Conservation (phyloP, 75 land plant genomes). For the Pinus taeda region DNA sequence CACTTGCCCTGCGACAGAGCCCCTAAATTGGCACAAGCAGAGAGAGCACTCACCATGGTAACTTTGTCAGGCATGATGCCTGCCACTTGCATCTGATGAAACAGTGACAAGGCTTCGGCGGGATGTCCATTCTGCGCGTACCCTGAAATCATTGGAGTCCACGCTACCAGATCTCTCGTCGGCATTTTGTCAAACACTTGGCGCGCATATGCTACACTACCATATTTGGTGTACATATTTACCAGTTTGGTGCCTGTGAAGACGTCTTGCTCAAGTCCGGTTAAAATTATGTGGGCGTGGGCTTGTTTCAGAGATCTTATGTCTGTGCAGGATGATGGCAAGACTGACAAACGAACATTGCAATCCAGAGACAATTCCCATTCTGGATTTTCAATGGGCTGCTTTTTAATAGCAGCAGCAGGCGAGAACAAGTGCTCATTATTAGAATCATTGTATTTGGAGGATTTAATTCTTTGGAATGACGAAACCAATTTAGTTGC, state of each 20-base stretch:
- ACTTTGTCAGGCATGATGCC: conserved; percentile 14
- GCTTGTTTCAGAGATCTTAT: conserved; percentile 28
- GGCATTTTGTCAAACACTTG: conserved; percentile 31
- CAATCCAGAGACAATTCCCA: too few relatives aligned
- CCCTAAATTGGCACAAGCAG: conserved; percentile 12
- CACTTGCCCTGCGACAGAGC: neutral
- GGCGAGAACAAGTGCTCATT: too few relatives aligned
- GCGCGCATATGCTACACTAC: conserved; percentile 15
- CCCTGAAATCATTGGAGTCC: conserved; percentile 37
- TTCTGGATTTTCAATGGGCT: too few relatives aligned
- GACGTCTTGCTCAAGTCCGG: conserved; percentile 24
- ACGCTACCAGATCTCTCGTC: conserved; percentile 21
- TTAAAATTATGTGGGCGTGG: conserved; percentile 45
- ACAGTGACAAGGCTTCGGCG: conserved; percentile 8
- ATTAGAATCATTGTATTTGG: too few relatives aligned
- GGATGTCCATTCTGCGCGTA: conserved; percentile 20
- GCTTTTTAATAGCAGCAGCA: too few relatives aligned
- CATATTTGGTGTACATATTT: conserved; percentile 30
- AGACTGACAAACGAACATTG: conserved; percentile 36
- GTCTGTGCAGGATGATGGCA: conserved; percentile 31
- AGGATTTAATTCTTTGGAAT: too few relatives aligned
- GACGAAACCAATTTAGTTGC: too few relatives aligned
- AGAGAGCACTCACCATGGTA: conserved; percentile 10
- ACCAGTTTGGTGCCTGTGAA: conserved; percentile 48
- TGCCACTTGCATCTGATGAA: conserved; percentile 17